A percentile compares a stretch with the other conserved stretches of the same genome.
phyloP scores from a whole-genome alignment of 352 stramenopile genomes.

The Pythium coloratum region DNA sequence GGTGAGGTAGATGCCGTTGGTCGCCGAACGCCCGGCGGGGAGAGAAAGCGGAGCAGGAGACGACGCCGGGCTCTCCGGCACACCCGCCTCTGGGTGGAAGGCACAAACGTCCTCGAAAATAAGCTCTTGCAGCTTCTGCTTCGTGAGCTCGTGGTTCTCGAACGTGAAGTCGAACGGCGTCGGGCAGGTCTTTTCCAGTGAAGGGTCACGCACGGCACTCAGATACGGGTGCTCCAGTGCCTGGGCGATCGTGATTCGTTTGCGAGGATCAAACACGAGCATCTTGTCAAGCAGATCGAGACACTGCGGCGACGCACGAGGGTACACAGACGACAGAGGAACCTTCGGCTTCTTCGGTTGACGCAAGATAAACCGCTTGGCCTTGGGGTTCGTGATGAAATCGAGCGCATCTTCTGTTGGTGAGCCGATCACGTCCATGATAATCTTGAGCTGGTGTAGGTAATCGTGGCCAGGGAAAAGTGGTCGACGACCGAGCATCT shows the following conservation, averaged over 20 bases:
- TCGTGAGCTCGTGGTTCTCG: slow-evolving; percentile 88
- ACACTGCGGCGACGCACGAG: slow-evolving; percentile 72
- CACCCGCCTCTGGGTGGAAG: slow-evolving; percentile 84
- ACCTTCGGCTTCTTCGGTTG: slow-evolving; percentile 88
- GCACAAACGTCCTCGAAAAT: slow-evolving; percentile 91
- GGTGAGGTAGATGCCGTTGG: slow-evolving; percentile 19
- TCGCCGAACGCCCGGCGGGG: slow-evolving; percentile 1
- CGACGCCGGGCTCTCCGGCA: slow-evolving; percentile 35
- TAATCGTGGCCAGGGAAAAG: slow-evolving; percentile 88
- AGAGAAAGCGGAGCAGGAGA: slow-evolving; percentile 21
- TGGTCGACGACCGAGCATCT: slow-evolving; percentile 84
- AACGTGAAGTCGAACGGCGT: slow-evolving; percentile 86
- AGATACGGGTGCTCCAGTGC: slow-evolving; percentile 82
- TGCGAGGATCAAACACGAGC: slow-evolving; percentile 92
- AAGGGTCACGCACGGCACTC: slow-evolving; percentile 67
- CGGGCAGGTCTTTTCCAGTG: slow-evolving; percentile 74
- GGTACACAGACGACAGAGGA: slow-evolving; percentile 83
- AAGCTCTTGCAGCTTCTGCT: slow-evolving; percentile 88
- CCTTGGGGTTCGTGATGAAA: slow-evolving; percentile 90
- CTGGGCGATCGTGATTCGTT: slow-evolving; percentile 79
- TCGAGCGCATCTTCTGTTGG: slow-evolving; percentile 77
- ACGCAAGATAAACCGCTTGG: slow-evolving; percentile 86
- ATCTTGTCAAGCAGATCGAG: slow-evolving; percentile 93
- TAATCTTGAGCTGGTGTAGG: slow-evolving; percentile 88
- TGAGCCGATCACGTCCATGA: slow-evolving; percentile 88